These are phyloP conservation scores for Helichrysum umbraculigerum DNA, from an alignment of 129 eudicot species.

Conservation along the genomic window DNA sequence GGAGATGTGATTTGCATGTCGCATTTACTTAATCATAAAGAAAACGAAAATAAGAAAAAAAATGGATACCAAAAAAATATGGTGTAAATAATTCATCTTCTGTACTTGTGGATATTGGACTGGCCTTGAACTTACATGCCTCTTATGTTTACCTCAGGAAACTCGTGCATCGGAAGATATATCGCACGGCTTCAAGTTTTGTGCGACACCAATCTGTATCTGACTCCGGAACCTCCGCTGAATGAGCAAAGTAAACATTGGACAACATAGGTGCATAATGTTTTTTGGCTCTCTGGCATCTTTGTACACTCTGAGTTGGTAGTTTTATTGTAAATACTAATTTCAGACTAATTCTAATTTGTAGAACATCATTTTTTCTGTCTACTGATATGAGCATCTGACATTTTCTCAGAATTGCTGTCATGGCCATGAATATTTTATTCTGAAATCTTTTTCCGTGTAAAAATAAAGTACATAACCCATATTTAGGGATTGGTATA, in stretches of 20 bases:
- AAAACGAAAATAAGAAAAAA: neutral
- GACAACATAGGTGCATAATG: constrained; percentile 22
- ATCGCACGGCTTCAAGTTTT: constrained; percentile 25
- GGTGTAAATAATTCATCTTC: neutral
- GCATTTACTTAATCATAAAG: neutral
- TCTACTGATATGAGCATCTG: constrained; percentile 10
- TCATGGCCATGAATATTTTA: no score
- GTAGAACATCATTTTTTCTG: constrained; percentile 18
- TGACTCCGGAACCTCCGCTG: constrained; percentile 21
- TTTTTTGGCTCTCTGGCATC: constrained; percentile 16
- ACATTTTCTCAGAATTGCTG: neutral
- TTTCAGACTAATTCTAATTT: constrained; percentile 19
- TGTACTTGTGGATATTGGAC: neutral
- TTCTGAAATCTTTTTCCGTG: no score
- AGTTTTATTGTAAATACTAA: constrained; percentile 30
- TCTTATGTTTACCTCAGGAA: constrained; percentile 24
- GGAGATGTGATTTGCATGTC: neutral
- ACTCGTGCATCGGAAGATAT: constrained; percentile 21
- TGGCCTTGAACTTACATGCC: neutral
- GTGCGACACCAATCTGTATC: constrained; percentile 24
- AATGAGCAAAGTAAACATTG: constrained; percentile 18
- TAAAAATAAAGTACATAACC: neutral
- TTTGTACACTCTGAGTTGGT: constrained; percentile 23
- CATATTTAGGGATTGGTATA: neutral
- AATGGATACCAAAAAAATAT: neutral